Evolutionary conservation across 2,329 filamentous ascomycete genomes (phyloP).

Genomic region (Ophiostoma sp.): DNA sequence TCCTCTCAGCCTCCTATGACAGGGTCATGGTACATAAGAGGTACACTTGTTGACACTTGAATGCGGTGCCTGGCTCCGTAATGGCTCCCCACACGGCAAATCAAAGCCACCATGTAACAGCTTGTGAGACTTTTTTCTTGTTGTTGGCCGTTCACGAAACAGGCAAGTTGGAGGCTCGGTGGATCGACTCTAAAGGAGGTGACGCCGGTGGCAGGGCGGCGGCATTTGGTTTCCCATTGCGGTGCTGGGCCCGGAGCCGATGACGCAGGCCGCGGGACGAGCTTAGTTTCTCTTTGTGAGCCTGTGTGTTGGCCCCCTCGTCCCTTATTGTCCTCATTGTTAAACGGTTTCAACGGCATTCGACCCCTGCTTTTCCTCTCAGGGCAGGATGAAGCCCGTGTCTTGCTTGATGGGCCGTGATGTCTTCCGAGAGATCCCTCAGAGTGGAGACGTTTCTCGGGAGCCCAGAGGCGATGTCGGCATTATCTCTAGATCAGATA

Average conservation of each 20-base stretch:
- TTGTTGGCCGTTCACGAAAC: background rate
- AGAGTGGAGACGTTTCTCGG: constrained; percentile 24
- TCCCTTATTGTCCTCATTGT: no score
- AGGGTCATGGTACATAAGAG: background rate
- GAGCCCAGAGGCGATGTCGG: constrained; percentile 43
- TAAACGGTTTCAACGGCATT: background rate
- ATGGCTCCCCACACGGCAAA: background rate
- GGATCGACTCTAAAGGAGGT: background rate
- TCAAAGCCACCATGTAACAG: background rate
- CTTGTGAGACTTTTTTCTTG: background rate
- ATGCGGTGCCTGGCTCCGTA: background rate
- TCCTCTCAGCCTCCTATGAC: background rate
- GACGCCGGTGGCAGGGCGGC: background rate
- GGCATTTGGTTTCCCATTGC: background rate
- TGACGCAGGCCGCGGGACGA: background rate
- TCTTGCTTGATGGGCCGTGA: constrained; percentile 7
- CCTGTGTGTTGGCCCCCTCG: background rate
- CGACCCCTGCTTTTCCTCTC: background rate
- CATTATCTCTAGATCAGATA: constrained; percentile 57
- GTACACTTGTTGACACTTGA: no score
- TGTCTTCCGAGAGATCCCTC: constrained; percentile 17
- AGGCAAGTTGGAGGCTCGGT: background rate
- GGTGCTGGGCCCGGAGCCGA: background rate
- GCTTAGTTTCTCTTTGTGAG: background rate
- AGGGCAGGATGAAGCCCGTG: background rate